Conservation (phyloP, 345 rosid species). For the Citrus sp. region DNA sequence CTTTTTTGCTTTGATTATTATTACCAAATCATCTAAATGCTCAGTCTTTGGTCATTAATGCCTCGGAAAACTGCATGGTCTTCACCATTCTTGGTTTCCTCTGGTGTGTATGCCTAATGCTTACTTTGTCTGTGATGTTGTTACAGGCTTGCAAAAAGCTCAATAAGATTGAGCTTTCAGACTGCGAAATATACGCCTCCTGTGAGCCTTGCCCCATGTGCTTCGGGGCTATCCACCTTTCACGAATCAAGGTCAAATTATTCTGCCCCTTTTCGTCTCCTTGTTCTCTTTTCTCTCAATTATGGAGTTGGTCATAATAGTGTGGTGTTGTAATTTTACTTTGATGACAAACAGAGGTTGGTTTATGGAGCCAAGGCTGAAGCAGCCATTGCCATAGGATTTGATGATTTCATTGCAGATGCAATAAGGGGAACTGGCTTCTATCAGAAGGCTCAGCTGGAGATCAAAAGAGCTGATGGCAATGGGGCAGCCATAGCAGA, state of each 20-base stretch:
- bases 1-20: not conserved
- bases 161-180: constrained; percentile 51
- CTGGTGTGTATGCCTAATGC: not conserved
- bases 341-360: constrained; percentile 37
- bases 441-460: constrained; percentile 60
- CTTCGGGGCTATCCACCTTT: constrained; percentile 66
- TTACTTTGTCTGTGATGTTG: not conserved
- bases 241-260: constrained; percentile 44
- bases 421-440: constrained; percentile 58
- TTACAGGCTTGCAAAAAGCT: constrained; percentile 63
- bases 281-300: not conserved
- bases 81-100: not conserved
- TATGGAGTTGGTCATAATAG: not conserved
- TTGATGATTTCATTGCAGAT: constrained; percentile 60
- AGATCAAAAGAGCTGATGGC: constrained; percentile 59
- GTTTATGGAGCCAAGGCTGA: constrained; percentile 73
- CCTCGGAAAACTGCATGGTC: not conserved
- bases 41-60: not conserved
- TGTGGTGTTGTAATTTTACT: not conserved
- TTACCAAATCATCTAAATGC: not conserved
- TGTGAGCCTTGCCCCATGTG: constrained; percentile 81
- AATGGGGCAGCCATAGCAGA: constrained; percentile 52
- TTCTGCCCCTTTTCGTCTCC: not conserved
- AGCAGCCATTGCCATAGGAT: constrained; percentile 69
- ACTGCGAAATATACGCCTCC: constrained; percentile 62